phyloP scores from a whole-genome alignment of 805 yeast species.

The Ogataea ganodermae region DNA sequence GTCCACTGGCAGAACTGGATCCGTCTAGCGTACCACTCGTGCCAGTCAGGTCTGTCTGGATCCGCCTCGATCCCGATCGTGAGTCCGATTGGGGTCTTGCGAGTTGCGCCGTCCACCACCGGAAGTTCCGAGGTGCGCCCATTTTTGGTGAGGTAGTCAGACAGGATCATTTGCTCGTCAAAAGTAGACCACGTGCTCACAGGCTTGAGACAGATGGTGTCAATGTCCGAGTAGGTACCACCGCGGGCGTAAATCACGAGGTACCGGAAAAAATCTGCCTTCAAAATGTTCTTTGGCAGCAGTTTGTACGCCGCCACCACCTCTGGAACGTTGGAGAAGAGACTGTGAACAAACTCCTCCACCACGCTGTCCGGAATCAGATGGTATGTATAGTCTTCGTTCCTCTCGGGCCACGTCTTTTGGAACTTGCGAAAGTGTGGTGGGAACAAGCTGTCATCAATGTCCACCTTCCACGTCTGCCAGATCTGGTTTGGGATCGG shows the following conservation, averaged over 20 bases:
- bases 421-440: constrained; percentile 49
- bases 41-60: constrained; percentile 95
- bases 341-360: constrained; percentile 54
- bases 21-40: constrained; percentile 87
- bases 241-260: constrained; percentile 86
- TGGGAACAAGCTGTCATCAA: constrained; percentile 59
- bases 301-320: constrained; percentile 72
- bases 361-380: constrained; percentile 64
- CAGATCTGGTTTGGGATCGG: constrained; percentile 80
- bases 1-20: constrained; percentile 98
- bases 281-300: constrained; percentile 79
- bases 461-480: constrained; percentile 90
- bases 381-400: constrained; percentile 69
- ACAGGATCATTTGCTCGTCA: constrained; percentile 28
- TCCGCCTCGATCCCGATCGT: constrained; percentile 95
- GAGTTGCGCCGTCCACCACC: constrained; percentile 27
- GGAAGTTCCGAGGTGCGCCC: constrained; percentile 10
- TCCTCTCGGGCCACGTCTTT: constrained; percentile 62
- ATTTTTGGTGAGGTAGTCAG: constrained; percentile 7
- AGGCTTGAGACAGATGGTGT: constrained; percentile 75
- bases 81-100: constrained; percentile 58
- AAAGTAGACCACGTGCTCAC: constrained; percentile 73
- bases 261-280: constrained; percentile 94
- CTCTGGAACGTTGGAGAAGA: constrained; percentile 73
- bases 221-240: constrained; percentile 91